Conservation (phyloP, 768 basidiomycete species). For the Agaricus blazei region DNA sequence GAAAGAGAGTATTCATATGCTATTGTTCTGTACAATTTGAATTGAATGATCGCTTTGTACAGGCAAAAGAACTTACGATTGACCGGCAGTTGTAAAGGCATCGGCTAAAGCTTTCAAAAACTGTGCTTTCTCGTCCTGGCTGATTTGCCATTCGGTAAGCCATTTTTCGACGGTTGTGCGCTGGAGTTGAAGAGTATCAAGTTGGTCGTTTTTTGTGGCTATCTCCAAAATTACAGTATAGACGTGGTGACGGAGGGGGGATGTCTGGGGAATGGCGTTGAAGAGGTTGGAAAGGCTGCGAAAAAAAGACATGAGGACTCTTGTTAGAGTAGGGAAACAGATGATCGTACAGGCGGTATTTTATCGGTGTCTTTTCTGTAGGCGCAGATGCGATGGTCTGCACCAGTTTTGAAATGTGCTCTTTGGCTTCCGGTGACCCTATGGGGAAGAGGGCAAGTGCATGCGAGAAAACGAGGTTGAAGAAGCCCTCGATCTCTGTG, state of each 20-base stretch:
- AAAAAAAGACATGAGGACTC: not conserved
- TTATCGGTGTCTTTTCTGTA: slow-evolving; percentile 49
- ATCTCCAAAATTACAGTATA: slow-evolving; percentile 58
- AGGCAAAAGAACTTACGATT: slow-evolving; percentile 44
- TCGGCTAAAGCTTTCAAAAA: slow-evolving; percentile 64
- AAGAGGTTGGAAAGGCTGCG: slow-evolving; percentile 75
- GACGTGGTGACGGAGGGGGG: slow-evolving; percentile 57
- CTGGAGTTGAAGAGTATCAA: slow-evolving; percentile 56
- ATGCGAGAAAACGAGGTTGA: slow-evolving; percentile 78
- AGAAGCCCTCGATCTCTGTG: slow-evolving; percentile 76
- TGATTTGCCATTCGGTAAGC: slow-evolving; percentile 71
- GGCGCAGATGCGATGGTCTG: slow-evolving; percentile 50
- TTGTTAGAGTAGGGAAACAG: slow-evolving; percentile 2
- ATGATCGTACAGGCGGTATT: slow-evolving; percentile 67
- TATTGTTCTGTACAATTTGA: slow-evolving; percentile 33
- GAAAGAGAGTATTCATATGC: slow-evolving; percentile 64
- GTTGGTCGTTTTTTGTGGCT: slow-evolving; percentile 55
- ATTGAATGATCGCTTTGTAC: not conserved
- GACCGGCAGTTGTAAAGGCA: slow-evolving; percentile 49
- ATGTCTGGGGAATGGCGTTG: slow-evolving; percentile 67
- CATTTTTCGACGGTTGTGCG: slow-evolving; percentile 66
- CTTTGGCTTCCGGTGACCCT: slow-evolving; percentile 50
- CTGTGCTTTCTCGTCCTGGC: slow-evolving; percentile 53
- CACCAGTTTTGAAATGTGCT: slow-evolving; percentile 45
- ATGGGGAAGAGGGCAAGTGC: slow-evolving; percentile 54